phyloP scores from a whole-genome alignment of 495 filamentous ascomycete species.

The Aspergillus coremiiformis region DNA sequence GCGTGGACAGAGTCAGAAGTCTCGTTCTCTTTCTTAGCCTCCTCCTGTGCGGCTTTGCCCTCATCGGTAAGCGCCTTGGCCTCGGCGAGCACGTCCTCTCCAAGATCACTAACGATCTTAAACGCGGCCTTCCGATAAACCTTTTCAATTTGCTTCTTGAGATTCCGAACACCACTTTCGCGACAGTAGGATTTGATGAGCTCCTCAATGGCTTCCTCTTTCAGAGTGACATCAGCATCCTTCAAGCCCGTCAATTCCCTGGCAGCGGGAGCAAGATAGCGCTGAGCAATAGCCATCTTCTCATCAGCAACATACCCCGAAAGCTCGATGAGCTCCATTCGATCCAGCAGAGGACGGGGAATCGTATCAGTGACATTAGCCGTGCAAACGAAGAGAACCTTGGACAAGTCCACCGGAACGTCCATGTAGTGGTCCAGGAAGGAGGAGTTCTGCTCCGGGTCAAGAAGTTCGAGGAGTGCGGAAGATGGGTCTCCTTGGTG shows the following conservation, averaged over 20 bases:
- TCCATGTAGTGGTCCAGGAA: slow-evolving; percentile 99
- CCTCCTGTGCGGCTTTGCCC: slow-evolving; percentile 73
- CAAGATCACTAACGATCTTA: slow-evolving; percentile 93
- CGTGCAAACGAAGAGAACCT: slow-evolving; percentile 98
- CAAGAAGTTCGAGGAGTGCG: slow-evolving; percentile 86
- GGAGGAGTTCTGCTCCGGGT: slow-evolving; percentile 95
- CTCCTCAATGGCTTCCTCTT: slow-evolving; percentile 81
- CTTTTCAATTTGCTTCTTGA: slow-evolving; percentile 99
- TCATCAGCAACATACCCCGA: slow-evolving; percentile 97
- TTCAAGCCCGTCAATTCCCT: slow-evolving; percentile 88
- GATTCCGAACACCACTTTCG: slow-evolving; percentile 91
- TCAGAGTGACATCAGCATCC: slow-evolving; percentile 78
- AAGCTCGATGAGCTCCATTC: slow-evolving; percentile 97
- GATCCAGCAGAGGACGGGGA: slow-evolving; percentile 84
- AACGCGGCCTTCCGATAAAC: slow-evolving; percentile 95
- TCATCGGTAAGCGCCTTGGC: slow-evolving; percentile 78
- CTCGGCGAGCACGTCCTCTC: slow-evolving; percentile 78
- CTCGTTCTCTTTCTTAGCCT: slow-evolving; percentile 53
- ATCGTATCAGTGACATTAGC: slow-evolving; percentile 99
- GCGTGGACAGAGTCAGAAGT: slow-evolving; percentile 50
- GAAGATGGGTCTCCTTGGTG: slow-evolving; percentile 96
- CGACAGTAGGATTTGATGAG: slow-evolving; percentile 98
- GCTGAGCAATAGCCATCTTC: slow-evolving; percentile 97
- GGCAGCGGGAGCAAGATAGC: slow-evolving; percentile 84
- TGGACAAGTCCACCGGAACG: slow-evolving; percentile 94